Percentiles rank a stretch among this genome's conserved stretches.
These are phyloP conservation scores for Aspergillus pseudotamarii DNA, from an alignment of 2,329 filamentous ascomycete species.

Conservation along the genomic window DNA sequence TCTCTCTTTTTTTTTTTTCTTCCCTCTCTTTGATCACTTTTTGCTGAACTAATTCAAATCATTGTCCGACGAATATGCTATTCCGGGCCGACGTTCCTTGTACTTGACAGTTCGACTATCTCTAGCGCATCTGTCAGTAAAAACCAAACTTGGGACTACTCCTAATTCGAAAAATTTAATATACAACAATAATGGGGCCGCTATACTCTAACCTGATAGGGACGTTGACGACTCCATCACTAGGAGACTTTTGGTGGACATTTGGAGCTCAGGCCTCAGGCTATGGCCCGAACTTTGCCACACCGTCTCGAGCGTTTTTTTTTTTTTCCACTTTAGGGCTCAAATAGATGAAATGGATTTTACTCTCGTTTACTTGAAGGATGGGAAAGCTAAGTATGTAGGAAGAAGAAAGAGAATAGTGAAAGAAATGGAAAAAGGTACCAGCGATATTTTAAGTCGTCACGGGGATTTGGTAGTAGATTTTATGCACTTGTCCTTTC, in stretches of 20 bases:
- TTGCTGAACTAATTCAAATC: background rate
- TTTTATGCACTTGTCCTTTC: background rate
- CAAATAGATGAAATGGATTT: background rate
- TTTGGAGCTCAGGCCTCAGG: constrained; percentile 21
- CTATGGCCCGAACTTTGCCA: constrained; percentile 2
- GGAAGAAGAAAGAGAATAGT: no score
- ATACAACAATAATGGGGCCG: constrained; percentile 3
- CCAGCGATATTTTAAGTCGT: background rate
- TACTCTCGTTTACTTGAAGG: background rate
- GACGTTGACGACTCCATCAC: background rate
- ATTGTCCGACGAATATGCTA: background rate
- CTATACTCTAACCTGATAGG: constrained; percentile 7
- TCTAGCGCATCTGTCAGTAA: constrained; percentile 1
- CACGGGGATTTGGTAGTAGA: background rate
- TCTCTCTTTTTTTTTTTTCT: background rate
- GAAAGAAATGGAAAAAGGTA: background rate
- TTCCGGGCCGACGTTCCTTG: background rate
- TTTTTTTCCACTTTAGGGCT: constrained; percentile 1
- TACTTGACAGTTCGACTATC: background rate
- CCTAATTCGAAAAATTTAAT: background rate
- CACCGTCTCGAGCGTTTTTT: background rate
- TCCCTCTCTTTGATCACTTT: background rate
- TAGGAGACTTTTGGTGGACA: background rate
- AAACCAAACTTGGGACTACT: background rate
- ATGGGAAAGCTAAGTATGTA: background rate